Base-by-base conservation (phyloP, 345 rosid genomes). In the Salix dunnii region DNA sequence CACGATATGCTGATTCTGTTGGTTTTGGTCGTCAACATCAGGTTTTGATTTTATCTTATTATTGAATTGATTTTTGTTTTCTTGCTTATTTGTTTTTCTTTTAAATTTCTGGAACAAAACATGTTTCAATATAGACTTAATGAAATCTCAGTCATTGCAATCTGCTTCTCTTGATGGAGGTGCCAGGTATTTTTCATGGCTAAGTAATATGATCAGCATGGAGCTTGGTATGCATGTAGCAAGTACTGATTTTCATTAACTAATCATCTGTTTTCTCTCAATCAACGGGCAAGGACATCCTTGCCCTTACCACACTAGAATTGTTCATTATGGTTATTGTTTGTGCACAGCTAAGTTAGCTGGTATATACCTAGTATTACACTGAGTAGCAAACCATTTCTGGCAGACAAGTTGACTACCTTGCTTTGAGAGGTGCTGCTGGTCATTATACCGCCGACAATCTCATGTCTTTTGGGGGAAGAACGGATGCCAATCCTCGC, bases 391-490 rank as follows among this genome's bases (percentile, higher is more conserved):
- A 87, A 82, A 84, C 74, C 86, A 82, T 93, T 92, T 96, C 91
- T 96, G 97, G 97, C 97, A 91, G 97, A 91, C 95, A 88, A 87
- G 73, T 89, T 76, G 95, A 91, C 79, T 92, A 90, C 86, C 97
- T 91, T 85, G 86, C 93, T 85, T 92, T 94, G 83, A 90, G 98
- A 82, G 88, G 87, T 85, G 85, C 89, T 82, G 82, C 90, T 84
- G 81, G 85, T 84, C 97, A 90, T 78, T 97, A 84, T 83, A 74
- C 93, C 79, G 82, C 86, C 55, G 91, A 88, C 84, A 98, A 94
- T 82, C 86, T 87, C 70, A 13, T 88, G 83, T 83, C 93, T 74
- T 92, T 88, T 66, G 93, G 97, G 79, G 93, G 93, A 86, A 87
- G 99, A 84, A 72, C 82, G 55, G 98, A 93, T 78, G 76, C 93